These are phyloP conservation scores for Pleurotus djamor DNA, from an alignment of 768 basidiomycete species.

Conservation along the genomic window DNA sequence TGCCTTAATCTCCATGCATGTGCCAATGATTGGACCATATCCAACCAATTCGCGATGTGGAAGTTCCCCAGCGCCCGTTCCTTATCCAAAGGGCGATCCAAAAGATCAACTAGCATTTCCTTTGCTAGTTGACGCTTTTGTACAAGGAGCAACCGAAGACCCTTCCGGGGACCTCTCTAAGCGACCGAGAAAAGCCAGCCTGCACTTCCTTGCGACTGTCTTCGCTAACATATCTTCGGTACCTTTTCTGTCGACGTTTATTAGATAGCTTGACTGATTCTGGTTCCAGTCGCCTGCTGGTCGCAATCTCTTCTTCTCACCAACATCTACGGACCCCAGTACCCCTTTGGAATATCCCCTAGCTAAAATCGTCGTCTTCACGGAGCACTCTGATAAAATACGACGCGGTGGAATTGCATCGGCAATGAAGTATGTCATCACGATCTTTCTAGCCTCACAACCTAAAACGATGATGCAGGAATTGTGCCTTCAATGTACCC, in stretches of 20 bases:
- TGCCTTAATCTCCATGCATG: constrained; percentile 59
- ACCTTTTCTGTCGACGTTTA: constrained; percentile 20
- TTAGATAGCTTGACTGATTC: too few relatives aligned
- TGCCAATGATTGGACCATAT: constrained; percentile 64
- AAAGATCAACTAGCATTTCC: constrained; percentile 65
- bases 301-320: constrained; percentile 76
- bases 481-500: constrained; percentile 70
- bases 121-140: constrained; percentile 87
- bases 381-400: constrained; percentile 85
- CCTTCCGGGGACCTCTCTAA: constrained; percentile 46
- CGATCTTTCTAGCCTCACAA: neutral
- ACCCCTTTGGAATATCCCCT: constrained; percentile 73
- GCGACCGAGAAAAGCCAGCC: constrained; percentile 65
- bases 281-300: constrained; percentile 64
- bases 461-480: constrained; percentile 38
- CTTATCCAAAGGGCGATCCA: constrained; percentile 58
- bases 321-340: constrained; percentile 34
- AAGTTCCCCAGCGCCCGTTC: constrained; percentile 74
- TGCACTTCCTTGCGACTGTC: constrained; percentile 92
- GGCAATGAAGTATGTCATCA: constrained; percentile 70
- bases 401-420: constrained; percentile 86
- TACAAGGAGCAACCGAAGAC: constrained; percentile 62
- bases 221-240: constrained; percentile 91
- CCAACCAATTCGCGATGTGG: constrained; percentile 77
- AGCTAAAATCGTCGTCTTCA: constrained; percentile 80